Conservation (phyloP, 192 early-diverging fungal genomes). For the Coemansia sp. region DNA sequence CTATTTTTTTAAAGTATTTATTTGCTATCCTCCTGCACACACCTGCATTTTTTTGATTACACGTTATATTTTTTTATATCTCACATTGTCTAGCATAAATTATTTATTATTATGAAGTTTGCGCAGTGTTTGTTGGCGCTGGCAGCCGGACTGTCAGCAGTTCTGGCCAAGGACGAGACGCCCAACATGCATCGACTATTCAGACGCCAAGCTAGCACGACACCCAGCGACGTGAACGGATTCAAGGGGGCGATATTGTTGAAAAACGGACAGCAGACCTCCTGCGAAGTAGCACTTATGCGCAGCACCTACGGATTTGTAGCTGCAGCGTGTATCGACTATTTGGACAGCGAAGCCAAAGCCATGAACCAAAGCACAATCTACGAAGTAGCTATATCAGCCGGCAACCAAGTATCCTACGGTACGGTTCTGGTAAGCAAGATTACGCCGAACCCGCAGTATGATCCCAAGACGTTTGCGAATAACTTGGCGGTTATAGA, state of each 20-base stretch:
- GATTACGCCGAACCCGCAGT: conserved; percentile 31
- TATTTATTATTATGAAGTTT: conserved; percentile 20
- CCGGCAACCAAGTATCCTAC: conserved; percentile 19
- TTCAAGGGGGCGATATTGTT: conserved; percentile 47
- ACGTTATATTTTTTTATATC: not conserved
- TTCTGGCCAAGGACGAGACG: not conserved
- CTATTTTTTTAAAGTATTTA: not conserved
- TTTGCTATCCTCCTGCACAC: not conserved
- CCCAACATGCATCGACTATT: not conserved
- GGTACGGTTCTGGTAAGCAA: conserved; percentile 30
- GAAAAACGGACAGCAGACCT: conserved; percentile 48
- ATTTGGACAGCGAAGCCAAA: conserved; percentile 16
- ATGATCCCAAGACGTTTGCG: conserved; percentile 45
- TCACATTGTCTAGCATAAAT: not conserved
- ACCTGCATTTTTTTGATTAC: not conserved
- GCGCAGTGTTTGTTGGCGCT: conserved; percentile 19
- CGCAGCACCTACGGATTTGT: conserved; percentile 38
- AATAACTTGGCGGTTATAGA: conserved; percentile 47
- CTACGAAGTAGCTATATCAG: conserved; percentile 35
- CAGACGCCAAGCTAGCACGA: conserved; percentile 8
- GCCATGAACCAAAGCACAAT: conserved; percentile 18
- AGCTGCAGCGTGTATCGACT: conserved; percentile 46
- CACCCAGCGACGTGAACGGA: conserved; percentile 19
- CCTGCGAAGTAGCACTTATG: conserved; percentile 51
- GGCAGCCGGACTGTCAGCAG: conserved; percentile 49